Percentiles rank a stretch among this genome's conserved stretches.
Evolutionary conservation across 208 protist genomes (phyloP).

Genomic region (Acanthamoeba sp.): DNA sequence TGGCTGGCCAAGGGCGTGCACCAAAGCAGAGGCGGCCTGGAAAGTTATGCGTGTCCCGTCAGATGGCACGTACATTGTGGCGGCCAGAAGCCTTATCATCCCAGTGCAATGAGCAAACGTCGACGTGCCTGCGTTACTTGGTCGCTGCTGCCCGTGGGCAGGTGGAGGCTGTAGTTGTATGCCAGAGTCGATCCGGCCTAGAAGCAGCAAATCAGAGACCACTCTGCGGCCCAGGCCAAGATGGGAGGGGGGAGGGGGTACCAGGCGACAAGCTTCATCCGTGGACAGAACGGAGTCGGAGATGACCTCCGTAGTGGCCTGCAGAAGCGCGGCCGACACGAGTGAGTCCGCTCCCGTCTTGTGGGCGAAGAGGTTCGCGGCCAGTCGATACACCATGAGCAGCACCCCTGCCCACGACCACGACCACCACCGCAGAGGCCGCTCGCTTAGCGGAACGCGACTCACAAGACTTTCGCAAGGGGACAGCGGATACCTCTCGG

Average conservation of each 20-base stretch:
- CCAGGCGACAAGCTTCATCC: constrained; percentile 44
- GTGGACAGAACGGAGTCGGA: constrained; percentile 41
- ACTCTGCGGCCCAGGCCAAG: no score
- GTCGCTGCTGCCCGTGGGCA: not conserved
- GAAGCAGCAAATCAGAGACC: not conserved
- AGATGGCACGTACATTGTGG: not conserved
- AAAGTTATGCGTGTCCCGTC: not conserved
- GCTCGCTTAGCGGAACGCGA: no score
- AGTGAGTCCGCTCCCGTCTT: not conserved
- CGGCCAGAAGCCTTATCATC: not conserved
- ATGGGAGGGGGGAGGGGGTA: not conserved
- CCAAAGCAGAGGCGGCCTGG: constrained; percentile 16
- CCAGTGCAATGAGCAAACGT: no score
- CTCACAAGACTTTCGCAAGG: no score
- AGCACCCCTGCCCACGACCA: constrained; percentile 7
- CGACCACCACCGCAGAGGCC: no score
- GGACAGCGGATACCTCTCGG: constrained; percentile 4
- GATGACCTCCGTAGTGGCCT: constrained; percentile 7
- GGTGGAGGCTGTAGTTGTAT: constrained; percentile 57
- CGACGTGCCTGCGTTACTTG: constrained; percentile 33
- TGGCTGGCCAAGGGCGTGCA: constrained; percentile 2
- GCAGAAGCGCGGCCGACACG: not conserved
- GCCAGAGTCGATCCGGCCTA: constrained; percentile 33
- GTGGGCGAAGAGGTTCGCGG: constrained; percentile 50
- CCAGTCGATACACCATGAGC: constrained; percentile 40